Conservation (phyloP, 805 yeast genomes). For the Candida boleticola region DNA sequence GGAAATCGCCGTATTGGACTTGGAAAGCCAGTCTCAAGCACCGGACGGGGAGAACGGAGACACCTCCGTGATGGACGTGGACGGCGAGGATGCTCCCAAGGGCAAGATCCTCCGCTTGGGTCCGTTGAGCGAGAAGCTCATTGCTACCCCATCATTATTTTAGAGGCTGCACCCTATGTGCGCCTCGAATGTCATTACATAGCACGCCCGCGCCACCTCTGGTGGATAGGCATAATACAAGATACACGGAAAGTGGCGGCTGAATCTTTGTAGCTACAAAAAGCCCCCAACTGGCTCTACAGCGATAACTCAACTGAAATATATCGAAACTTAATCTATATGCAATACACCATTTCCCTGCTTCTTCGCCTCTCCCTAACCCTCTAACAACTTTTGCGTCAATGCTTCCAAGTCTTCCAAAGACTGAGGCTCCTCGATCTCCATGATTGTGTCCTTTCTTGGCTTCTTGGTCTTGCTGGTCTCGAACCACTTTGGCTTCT, state of each 20-base stretch:
- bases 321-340: no score
- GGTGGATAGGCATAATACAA: no score
- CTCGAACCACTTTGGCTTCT: constrained; percentile 53
- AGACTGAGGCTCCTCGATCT: constrained; percentile 85
- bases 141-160: constrained; percentile 25
- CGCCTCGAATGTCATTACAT: no score
- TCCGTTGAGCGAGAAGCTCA: constrained; percentile 25
- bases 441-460: constrained; percentile 47
- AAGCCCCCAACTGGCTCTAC: no score
- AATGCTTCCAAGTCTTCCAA: constrained; percentile 92
- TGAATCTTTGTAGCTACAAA: no score
- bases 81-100: constrained; percentile 5
- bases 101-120: constrained; percentile 32
- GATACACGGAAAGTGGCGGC: background rate
- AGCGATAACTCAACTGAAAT: no score
- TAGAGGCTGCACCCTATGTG: background rate
- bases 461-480: constrained; percentile 21
- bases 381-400: constrained; percentile 50
- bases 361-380: no score
- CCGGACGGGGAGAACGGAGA: constrained; percentile 30
- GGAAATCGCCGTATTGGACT: constrained; percentile 61
- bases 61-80: constrained; percentile 4
- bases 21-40: constrained; percentile 19
- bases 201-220: no score
- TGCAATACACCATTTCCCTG: background rate